Evolutionary conservation across 768 basidiomycete species (phyloP).

Genomic region (Gautieria morchelliformis): DNA sequence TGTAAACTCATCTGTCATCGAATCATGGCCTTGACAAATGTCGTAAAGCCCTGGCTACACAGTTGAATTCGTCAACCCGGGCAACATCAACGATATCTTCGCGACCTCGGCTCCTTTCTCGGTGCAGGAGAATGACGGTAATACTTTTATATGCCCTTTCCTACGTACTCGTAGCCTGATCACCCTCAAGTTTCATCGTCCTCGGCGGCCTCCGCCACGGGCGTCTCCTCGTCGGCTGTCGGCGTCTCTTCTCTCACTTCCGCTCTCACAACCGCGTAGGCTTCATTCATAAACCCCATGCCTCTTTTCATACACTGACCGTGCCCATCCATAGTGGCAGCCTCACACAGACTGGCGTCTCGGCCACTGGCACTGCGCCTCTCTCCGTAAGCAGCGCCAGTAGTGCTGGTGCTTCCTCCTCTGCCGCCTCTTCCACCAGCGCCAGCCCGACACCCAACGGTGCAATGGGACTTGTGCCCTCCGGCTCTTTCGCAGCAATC

Average conservation of each 20-base stretch:
- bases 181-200: neutral
- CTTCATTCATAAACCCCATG: neutral
- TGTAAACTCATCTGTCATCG: neutral
- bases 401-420: neutral
- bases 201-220: neutral
- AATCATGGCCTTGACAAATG: neutral
- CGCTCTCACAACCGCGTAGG: neutral
- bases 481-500: neutral
- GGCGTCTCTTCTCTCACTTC: neutral
- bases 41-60: neutral
- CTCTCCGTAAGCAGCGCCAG: neutral
- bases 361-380: neutral
- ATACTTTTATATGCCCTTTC: neutral
- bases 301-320: neutral
- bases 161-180: neutral
- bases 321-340: neutral
- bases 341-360: neutral
- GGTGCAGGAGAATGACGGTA: conserved; percentile 3
- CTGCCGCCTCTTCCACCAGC: neutral
- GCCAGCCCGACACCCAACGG: neutral
- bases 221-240: neutral
- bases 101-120: neutral
- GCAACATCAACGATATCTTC: conserved; percentile 3
- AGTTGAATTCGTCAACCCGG: neutral
- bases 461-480: neutral